Evolutionary conservation across 257 asterid species (phyloP), one percentile per base, ranked within the genome.

Genomic region (Penstemon barbatus): DNA sequence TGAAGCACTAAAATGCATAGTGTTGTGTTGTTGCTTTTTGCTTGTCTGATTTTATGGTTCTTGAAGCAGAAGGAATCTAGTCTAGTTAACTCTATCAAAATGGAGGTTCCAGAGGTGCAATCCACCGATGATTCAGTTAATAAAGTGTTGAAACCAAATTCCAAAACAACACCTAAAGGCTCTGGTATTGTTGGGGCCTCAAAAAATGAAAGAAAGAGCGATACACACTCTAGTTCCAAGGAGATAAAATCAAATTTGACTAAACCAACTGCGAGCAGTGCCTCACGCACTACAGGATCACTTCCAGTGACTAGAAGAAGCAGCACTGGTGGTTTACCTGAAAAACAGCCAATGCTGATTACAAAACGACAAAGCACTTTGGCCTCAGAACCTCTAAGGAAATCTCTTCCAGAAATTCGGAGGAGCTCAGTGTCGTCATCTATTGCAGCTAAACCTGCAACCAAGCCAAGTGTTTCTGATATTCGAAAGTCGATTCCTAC

Each of bases 311-410:
- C 82, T 65, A 84, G 98, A 84, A 80, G 95, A 84, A 88, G 79
- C 79, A 92, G 95, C 85, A 92, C 91, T 8, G 97, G 90, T 44
- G 86, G 89, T 57, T 77, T 88, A 51, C 93, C 95, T 25, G 92
- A 85, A 66, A 93, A 87, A 71, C 88, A 90, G 77, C 82, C 85
- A 40, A 73, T 69, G 36, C 33, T 77, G 5, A 69, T 82, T 37
- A 74, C 86, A 41, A 87, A 84, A 78, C 82, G 79, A 41, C 80
- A 76, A 65, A 73, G 67, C 71, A 64, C 56, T 49, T 72, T 75
- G 57, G 73, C 84, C 56, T 67, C 89, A n/a, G 93, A 92, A 4
- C 82, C 93, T 38, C 57, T 86, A 56, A 83, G 97, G 77, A 83
- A 80, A 68, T 88, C 97, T 63, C 93, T 92, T 57, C 94, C 97